Evolutionary conservation across 164 flowering plant species (phyloP).

Genomic region (Nymphaea colorata): DNA sequence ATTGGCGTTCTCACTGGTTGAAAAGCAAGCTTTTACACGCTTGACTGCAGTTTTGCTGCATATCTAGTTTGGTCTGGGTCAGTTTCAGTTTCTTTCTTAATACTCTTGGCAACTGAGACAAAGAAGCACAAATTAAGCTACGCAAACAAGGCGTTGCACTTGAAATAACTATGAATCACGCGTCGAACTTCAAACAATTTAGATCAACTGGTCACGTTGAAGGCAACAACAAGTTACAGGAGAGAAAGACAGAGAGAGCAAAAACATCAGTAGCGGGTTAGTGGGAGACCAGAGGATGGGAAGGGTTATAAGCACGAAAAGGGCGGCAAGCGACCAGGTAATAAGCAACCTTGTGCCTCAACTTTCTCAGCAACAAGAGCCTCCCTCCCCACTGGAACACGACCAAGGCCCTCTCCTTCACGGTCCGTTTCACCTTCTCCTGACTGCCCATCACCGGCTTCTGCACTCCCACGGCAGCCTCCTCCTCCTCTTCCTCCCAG

Average conservation of each 20-base stretch:
- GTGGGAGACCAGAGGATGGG: neutral
- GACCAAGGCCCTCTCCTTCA: slow-evolving; percentile 22
- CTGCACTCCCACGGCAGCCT: neutral
- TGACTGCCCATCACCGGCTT: neutral
- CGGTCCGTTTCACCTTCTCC: slow-evolving; percentile 4
- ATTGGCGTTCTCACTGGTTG: too few relatives aligned
- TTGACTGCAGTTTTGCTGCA: too few relatives aligned
- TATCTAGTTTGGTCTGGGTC: too few relatives aligned
- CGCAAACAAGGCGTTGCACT: too few relatives aligned
- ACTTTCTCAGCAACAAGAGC: slow-evolving; percentile 21
- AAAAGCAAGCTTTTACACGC: too few relatives aligned
- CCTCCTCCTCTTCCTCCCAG: slow-evolving; percentile 18
- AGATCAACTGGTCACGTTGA: too few relatives aligned
- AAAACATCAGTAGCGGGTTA: neutral
- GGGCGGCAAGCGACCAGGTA: slow-evolving; percentile 31
- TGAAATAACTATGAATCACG: too few relatives aligned
- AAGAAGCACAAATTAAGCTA: too few relatives aligned
- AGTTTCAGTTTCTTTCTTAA: too few relatives aligned
- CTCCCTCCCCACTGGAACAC: slow-evolving; percentile 29
- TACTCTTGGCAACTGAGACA: too few relatives aligned
- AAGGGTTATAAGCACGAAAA: neutral
- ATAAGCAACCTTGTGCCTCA: slow-evolving; percentile 24
- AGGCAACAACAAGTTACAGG: too few relatives aligned
- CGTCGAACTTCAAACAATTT: too few relatives aligned
- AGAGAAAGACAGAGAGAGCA: neutral